Evolutionary conservation across 176 grass and related monocot species (phyloP), one percentile per base, ranked within the genome.

Genomic region (Raddia guianensis): DNA sequence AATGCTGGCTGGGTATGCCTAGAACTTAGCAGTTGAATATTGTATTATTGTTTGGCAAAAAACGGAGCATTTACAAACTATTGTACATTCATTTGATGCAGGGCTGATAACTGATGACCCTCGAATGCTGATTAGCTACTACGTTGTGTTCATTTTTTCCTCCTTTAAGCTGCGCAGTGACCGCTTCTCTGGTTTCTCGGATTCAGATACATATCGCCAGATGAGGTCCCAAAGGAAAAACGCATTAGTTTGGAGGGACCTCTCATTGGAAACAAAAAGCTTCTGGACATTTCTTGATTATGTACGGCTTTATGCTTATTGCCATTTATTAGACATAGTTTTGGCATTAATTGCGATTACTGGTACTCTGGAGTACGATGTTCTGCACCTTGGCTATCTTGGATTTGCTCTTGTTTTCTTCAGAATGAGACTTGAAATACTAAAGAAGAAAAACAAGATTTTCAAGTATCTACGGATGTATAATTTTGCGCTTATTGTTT

Each of bases 281-380:
- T 92, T 98, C 58, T 98, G 95, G 95, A 98, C 95, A 61, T 98
- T 94, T 86, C 87, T 94, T 82, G 95, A 98, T 84, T 98, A 98
- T 85, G 52, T 94, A 52, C 76, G 95, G 50, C 90, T 94, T 53
- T 98, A 98, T 83, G 87, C 72, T 57, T 98, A 94, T 73, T 98
- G 95, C 80, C 95, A 98, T 90, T 89, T 98, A 86, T 74, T 98
- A 51, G 95, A 98, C 72, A 98, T 98, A 83, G 95, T 98, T 83
- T 91, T 98, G 77, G 85, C 92, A 62, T 85, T 98, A 82, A 94
- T 98, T 94, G 86, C 93, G 77, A 93, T 98, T 81, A 98, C 95
- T 37, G 95, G 95, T 66, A 98, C 95, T 49, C 88, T 98, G 68
- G 95, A 98, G 81, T 98, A 93, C 86, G 95, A 98, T 91, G 90